Evolutionary conservation across 495 filamentous ascomycete species (phyloP).

Genomic region (Xylaria nigripes): DNA sequence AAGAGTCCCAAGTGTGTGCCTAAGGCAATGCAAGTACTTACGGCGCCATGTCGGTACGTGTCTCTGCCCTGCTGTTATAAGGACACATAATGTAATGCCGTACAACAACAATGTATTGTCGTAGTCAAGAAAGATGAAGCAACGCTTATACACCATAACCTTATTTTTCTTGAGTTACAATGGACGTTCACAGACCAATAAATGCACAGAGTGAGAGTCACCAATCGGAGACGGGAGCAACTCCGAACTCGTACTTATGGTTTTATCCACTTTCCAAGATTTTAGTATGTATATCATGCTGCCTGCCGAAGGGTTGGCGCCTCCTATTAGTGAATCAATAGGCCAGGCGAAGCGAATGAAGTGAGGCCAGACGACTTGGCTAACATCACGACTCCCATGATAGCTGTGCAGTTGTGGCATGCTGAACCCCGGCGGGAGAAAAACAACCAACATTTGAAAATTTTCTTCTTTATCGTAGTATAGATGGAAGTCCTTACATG

Average conservation of each 20-base stretch:
- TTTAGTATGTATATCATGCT: not conserved
- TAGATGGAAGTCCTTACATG: too few relatives aligned
- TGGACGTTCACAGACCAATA: not conserved
- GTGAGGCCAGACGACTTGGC: not conserved
- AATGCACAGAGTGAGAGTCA: not conserved
- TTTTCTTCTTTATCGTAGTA: too few relatives aligned
- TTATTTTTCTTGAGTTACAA: too few relatives aligned
- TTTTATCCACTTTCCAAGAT: constrained; percentile 8
- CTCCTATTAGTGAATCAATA: not conserved
- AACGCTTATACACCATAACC: too few relatives aligned
- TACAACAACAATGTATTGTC: too few relatives aligned
- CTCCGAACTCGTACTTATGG: not conserved
- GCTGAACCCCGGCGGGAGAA: not conserved
- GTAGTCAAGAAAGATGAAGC: too few relatives aligned
- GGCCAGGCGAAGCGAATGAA: not conserved
- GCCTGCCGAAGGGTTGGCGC: not conserved
- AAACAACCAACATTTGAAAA: too few relatives aligned
- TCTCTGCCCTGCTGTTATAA: not conserved
- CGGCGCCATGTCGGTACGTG: not conserved
- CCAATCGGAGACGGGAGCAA: not conserved
- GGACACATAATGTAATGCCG: too few relatives aligned
- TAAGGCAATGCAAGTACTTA: not conserved
- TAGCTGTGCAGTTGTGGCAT: too few relatives aligned
- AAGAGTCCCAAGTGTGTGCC: not conserved
- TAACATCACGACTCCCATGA: not conserved